phyloP scores from a whole-genome alignment of 768 basidiomycete genomes.

The Mrakia gelida region DNA sequence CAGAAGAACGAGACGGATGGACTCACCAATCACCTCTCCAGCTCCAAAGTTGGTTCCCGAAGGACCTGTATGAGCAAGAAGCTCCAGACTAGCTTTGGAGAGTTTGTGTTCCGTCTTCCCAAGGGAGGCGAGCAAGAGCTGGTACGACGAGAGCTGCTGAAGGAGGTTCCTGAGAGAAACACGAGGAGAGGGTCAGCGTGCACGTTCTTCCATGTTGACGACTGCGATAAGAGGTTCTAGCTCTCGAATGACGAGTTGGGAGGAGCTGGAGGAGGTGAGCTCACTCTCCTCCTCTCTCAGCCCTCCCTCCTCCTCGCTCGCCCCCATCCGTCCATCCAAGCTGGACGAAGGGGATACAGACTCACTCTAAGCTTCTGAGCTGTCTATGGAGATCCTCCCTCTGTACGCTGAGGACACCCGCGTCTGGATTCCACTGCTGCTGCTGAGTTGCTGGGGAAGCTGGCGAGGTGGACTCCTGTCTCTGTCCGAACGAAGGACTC shows the following conservation, averaged over 20 bases:
- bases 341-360: neutral
- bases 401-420: neutral
- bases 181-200: neutral
- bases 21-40: slow-evolving; percentile 7
- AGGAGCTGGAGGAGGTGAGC: neutral
- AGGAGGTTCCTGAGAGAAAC: neutral
- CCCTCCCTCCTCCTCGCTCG: neutral
- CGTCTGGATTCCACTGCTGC: neutral
- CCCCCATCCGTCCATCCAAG: neutral
- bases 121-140: slow-evolving; percentile 1
- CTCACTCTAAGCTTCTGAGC: slow-evolving; percentile 7
- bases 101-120: slow-evolving; percentile 13
- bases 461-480: too few relatives aligned
- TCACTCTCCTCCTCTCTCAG: neutral
- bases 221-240: too few relatives aligned
- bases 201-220: neutral
- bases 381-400: slow-evolving; percentile 12
- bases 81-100: neutral
- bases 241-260: neutral
- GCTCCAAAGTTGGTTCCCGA: neutral
- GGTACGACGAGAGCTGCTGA: slow-evolving; percentile 13
- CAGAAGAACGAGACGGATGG: too few relatives aligned
- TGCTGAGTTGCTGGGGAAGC: neutral
- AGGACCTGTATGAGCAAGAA: neutral
- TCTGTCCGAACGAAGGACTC: neutral